Evolutionary conservation across 2,329 filamentous ascomycete species (phyloP).

Genomic region (Knoxdaviesia capensis): DNA sequence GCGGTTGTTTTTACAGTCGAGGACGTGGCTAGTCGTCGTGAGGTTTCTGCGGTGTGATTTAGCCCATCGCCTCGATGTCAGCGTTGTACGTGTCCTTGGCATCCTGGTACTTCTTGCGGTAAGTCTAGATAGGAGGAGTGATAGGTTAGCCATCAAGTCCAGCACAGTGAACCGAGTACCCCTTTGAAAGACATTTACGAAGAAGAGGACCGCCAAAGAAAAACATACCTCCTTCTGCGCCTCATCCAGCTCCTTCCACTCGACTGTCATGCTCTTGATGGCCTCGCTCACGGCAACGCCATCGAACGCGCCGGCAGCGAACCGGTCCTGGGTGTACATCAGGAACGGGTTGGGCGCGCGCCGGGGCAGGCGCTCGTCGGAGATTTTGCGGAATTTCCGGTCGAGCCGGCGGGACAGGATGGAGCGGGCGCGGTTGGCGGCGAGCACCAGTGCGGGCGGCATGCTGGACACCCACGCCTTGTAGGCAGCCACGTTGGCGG

Average conservation of each 20-base stretch:
- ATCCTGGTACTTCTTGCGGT: too few relatives aligned
- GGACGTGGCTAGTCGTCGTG: too few relatives aligned
- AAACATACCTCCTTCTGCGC: slow-evolving; percentile 18
- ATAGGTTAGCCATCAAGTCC: too few relatives aligned
- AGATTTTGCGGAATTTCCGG: slow-evolving; percentile 13
- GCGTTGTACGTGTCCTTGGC: too few relatives aligned
- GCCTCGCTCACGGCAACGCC: slow-evolving; percentile 5
- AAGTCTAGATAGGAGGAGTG: too few relatives aligned
- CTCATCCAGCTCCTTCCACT: slow-evolving; percentile 23
- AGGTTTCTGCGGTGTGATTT: too few relatives aligned
- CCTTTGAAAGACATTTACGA: too few relatives aligned
- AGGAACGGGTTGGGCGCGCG: slow-evolving; percentile 12
- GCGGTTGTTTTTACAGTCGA: too few relatives aligned
- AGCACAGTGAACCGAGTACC: too few relatives aligned
- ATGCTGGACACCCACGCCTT: slow-evolving; percentile 28
- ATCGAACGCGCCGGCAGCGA: slow-evolving; percentile 10
- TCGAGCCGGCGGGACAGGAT: slow-evolving; percentile 16
- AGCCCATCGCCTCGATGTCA: too few relatives aligned
- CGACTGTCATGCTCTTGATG: slow-evolving; percentile 9
- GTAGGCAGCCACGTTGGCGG: slow-evolving; percentile 17
- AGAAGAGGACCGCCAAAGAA: too few relatives aligned
- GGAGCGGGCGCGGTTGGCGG: slow-evolving; percentile 27
- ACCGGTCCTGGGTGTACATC: slow-evolving; percentile 18
- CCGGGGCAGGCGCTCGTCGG: slow-evolving; percentile 28
- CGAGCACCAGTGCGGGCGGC: slow-evolving; percentile 16